A percentile compares a stretch with the other conserved stretches of the same genome.
These are phyloP conservation scores for Starmera pachycereana DNA, from an alignment of 805 yeast species.

Conservation along the genomic window DNA sequence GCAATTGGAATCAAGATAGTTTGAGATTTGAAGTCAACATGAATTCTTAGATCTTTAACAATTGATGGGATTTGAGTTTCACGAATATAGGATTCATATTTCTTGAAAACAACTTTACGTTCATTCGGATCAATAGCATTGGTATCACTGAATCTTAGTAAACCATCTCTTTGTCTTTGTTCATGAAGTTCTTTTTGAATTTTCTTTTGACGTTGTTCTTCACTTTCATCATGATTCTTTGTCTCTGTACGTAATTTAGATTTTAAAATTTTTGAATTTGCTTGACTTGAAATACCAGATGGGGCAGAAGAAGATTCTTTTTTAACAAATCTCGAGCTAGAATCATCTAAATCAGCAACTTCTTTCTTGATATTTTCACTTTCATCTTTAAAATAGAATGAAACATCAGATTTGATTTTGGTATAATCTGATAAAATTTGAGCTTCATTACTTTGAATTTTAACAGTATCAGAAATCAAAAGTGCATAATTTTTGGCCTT, in stretches of 20 bases:
- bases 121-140: conserved; percentile 57
- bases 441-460: conserved; percentile 50
- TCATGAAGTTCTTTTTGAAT: conserved; percentile 79
- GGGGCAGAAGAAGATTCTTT: conserved; percentile 18
- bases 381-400: conserved; percentile 75
- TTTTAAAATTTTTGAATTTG: conserved; percentile 57
- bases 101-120: conserved; percentile 67
- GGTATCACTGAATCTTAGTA: conserved; percentile 69
- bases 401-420: conserved; percentile 61
- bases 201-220: conserved; percentile 71
- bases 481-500: conserved; percentile 57
- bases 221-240: conserved; percentile 61
- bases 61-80: conserved; percentile 84
- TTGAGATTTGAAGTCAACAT: conserved; percentile 80
- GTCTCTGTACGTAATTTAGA: conserved; percentile 73
- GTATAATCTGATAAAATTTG: conserved; percentile 63
- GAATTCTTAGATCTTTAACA: conserved; percentile 76
- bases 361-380: conserved; percentile 32
- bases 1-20: conserved; percentile 83
- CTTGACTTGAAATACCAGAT: conserved; percentile 15
- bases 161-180: conserved; percentile 78
- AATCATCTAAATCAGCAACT: conserved; percentile 29
- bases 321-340: conserved; percentile 14
- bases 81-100: conserved; percentile 88
- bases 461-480: conserved; percentile 71